Percentiles rank a stretch among this genome's conserved stretches.
Conservation (phyloP, 768 basidiomycete species). For the Auriscalpium vulgare region DNA sequence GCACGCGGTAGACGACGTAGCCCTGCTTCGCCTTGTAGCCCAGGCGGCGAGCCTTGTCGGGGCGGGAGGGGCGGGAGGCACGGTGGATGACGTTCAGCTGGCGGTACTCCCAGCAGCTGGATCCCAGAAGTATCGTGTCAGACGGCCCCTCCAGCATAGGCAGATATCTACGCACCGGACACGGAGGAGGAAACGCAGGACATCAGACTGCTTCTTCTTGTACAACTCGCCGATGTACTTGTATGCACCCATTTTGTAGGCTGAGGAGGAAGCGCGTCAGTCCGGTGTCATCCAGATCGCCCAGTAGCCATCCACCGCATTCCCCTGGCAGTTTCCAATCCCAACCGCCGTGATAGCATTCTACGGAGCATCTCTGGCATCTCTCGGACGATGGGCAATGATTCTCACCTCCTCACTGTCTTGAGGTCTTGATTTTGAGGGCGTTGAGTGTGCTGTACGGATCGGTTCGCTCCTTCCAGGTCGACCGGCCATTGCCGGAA, state of each 20-base stretch:
- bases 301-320: slow-evolving; percentile 22
- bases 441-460: neutral
- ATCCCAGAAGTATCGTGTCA: slow-evolving; percentile 8
- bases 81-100: slow-evolving; percentile 98
- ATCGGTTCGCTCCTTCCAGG: no score
- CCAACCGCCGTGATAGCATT: neutral
- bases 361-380: slow-evolving; percentile 4
- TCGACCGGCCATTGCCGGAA: no score
- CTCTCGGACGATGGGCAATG: slow-evolving; percentile 3
- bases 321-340: slow-evolving; percentile 7
- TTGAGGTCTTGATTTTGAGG: slow-evolving; percentile 21
- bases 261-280: slow-evolving; percentile 19
- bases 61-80: slow-evolving; percentile 94
- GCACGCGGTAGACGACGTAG: slow-evolving; percentile 94
- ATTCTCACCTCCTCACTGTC: slow-evolving; percentile 24
- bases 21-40: slow-evolving; percentile 99
- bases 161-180: slow-evolving; percentile 57
- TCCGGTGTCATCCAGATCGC: slow-evolving; percentile 2
- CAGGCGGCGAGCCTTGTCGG: slow-evolving; percentile 96
- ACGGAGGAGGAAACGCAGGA: slow-evolving; percentile 94
- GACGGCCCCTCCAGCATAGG: neutral
- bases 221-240: slow-evolving; percentile 96
- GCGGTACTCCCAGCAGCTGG: slow-evolving; percentile 96
- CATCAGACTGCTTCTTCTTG: slow-evolving; percentile 98
- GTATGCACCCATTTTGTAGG: slow-evolving; percentile 82